Evolutionary conservation across 2,329 filamentous ascomycete species (phyloP), one percentile per base, ranked within the genome.

Genomic region (Ophiocordyceps robertsii): DNA sequence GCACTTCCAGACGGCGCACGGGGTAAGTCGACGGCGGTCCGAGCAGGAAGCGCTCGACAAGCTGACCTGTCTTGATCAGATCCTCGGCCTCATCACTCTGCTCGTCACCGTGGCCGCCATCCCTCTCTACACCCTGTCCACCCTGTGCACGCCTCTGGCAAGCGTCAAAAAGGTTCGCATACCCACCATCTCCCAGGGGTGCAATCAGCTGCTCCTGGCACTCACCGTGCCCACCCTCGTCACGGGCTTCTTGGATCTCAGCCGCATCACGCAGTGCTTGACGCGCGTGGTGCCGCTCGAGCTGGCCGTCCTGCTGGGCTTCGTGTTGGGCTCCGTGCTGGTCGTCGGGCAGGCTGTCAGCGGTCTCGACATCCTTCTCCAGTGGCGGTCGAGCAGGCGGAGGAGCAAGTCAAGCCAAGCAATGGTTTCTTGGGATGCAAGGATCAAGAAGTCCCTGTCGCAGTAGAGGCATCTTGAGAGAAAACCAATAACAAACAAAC

Each of bases 1-100:
- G 2, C 54, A 61, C 32, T 58, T 60, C 44, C 46, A 49, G 9
- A 56, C 53, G 4, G 45, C 51, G 3, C 58, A 62, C 21, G 55
- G 51, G 0, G 56, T 61, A 51, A 46, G 56, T 29, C 17, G 14
- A 11, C 12, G 13, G 21, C 14, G 7, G 17, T 27, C n/a, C 11
- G 16, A 8, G 7, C 4, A 6, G 14, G 16, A 40, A 4, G 12
- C 10, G n/a, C 2, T 14, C 27, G 6, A 16, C 5, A n/a, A 21
- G 6, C 31, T 13, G 6, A 13, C 31, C 11, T 13, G 31, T 8
- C 31, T 13, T 11, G 31, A 32, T 21, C 8, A 41, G 39, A 12
- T 17, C n/a, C 24, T 41, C 10, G 27, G 39, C 11, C 21, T 41
- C 32, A n/a, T 37, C 14, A 40, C 31, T 8, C 24, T 17, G 2